phyloP scores from a whole-genome alignment of 2,329 filamentous ascomycete genomes.

The Amauroascus verrucosus region DNA sequence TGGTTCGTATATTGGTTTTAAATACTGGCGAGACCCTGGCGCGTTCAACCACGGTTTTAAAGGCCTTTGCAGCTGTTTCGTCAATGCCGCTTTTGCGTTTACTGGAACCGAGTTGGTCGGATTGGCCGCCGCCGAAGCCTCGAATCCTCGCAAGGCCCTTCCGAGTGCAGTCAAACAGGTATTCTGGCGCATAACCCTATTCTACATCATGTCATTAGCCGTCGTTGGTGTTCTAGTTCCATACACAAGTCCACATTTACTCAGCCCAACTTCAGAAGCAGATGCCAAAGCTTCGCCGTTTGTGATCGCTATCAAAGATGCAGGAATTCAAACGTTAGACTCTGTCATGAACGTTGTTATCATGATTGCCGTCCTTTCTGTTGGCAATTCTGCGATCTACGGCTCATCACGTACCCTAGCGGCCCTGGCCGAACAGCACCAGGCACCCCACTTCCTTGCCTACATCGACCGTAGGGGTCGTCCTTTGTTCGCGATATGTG shows the following conservation, averaged over 20 bases:
- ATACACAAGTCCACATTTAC: constrained; percentile 50
- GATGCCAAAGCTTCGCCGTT: constrained; percentile 63
- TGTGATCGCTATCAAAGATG: constrained; percentile 60
- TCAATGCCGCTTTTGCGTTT: constrained; percentile 31
- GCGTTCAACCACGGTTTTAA: constrained; percentile 49
- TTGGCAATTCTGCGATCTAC: constrained; percentile 56
- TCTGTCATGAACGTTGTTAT: constrained; percentile 68
- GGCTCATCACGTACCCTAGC: constrained; percentile 58
- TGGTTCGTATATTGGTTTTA: constrained; percentile 52
- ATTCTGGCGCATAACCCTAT: constrained; percentile 47
- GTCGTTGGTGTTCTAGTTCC: constrained; percentile 54
- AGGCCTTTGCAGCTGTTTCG: constrained; percentile 52
- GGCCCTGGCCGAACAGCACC: constrained; percentile 63
- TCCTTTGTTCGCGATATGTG: constrained; percentile 49
- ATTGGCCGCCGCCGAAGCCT: constrained; percentile 47
- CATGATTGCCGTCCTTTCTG: constrained; percentile 59
- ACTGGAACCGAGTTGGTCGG: constrained; percentile 42
- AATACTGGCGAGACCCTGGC: constrained; percentile 55
- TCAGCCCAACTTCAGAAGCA: constrained; percentile 47
- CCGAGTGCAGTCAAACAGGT: constrained; percentile 46
- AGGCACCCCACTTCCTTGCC: constrained; percentile 59
- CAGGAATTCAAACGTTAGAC: constrained; percentile 57
- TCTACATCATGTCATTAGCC: constrained; percentile 48
- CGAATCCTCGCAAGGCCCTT: constrained; percentile 44
- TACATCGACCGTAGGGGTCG: constrained; percentile 56